A percentile compares a stretch with the other conserved stretches of the same genome.
phyloP scores from a whole-genome alignment of 2,329 filamentous ascomycete genomes.

The Drechslera avenae region DNA sequence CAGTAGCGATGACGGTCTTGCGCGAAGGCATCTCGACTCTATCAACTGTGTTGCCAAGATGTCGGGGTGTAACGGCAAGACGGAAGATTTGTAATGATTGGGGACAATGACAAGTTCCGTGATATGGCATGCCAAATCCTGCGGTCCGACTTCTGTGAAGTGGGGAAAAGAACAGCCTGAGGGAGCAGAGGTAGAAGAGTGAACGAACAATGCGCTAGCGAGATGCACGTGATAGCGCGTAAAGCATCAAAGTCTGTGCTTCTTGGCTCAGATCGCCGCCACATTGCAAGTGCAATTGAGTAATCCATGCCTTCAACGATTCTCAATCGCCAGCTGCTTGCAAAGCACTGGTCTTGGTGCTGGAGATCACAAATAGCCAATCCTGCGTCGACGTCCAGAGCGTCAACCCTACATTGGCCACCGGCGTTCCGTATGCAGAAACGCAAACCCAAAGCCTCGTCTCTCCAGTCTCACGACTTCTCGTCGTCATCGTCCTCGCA shows the following conservation, averaged over 20 bases:
- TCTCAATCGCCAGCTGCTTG: neutral
- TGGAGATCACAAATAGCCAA: neutral
- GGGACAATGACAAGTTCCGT: too few relatives aligned
- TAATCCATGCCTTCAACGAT: neutral
- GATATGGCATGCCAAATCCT: too few relatives aligned
- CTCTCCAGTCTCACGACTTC: conserved; percentile 11
- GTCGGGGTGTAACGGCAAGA: neutral
- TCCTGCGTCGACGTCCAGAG: neutral
- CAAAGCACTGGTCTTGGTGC: neutral
- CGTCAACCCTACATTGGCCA: conserved; percentile 22
- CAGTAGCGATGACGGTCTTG: too few relatives aligned
- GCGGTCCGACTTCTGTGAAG: too few relatives aligned
- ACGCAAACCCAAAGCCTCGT: conserved; percentile 13
- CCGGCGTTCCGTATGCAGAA: conserved; percentile 24
- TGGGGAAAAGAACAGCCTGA: neutral
- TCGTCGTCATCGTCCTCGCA: conserved; percentile 1
- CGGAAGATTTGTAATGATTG: neutral
- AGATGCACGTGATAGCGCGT: conserved; percentile 10
- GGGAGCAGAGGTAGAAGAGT: too few relatives aligned
- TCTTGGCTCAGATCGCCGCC: neutral
- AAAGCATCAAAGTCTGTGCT: conserved; percentile 5
- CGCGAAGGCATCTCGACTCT: neutral
- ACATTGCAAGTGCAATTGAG: neutral
- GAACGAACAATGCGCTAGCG: neutral
- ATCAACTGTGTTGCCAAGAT: conserved; percentile 4